These are phyloP conservation scores for Penicillium sp. DNA, from an alignment of 2,329 filamentous ascomycete genomes.

Conservation along the genomic window DNA sequence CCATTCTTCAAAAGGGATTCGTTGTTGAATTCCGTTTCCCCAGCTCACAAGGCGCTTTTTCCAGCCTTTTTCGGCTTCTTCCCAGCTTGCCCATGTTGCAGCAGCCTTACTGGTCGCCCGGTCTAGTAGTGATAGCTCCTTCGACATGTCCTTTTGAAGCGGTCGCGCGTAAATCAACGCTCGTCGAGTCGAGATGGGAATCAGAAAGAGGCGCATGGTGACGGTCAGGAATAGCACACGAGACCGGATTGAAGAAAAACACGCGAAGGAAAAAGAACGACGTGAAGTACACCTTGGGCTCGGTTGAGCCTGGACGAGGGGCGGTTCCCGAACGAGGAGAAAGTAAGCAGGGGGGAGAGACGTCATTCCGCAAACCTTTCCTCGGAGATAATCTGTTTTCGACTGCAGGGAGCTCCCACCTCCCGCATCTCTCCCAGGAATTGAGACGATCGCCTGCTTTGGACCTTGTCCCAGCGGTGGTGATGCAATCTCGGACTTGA, in stretches of 20 bases:
- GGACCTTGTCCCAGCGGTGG: neutral
- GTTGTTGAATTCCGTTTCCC: slow-evolving; percentile 76
- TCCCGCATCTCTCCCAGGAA: neutral
- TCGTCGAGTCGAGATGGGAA: slow-evolving; percentile 85
- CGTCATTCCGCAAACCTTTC: slow-evolving; percentile 22
- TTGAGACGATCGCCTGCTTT: neutral
- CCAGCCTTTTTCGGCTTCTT: slow-evolving; percentile 77
- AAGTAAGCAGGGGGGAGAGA: slow-evolving; percentile 15
- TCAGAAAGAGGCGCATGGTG: slow-evolving; percentile 83
- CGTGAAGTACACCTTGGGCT: neutral
- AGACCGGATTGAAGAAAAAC: neutral
- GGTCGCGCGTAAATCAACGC: slow-evolving; percentile 90
- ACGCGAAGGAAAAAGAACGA: neutral
- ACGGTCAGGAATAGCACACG: slow-evolving; percentile 4
- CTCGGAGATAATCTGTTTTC: slow-evolving; percentile 5
- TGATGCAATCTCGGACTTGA: slow-evolving; percentile 23
- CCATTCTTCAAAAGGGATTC: slow-evolving; percentile 97
- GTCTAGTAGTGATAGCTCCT: slow-evolving; percentile 59
- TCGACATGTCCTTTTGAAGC: slow-evolving; percentile 52
- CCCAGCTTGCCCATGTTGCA: slow-evolving; percentile 78
- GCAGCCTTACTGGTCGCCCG: slow-evolving; percentile 65
- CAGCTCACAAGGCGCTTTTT: slow-evolving; percentile 79
- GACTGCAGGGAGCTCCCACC: slow-evolving; percentile 1
- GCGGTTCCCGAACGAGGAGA: slow-evolving; percentile 5
- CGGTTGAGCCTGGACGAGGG: neutral